These are phyloP conservation scores for Pleurotus citrinopileatus DNA, from an alignment of 768 basidiomycete species.

Conservation along the genomic window DNA sequence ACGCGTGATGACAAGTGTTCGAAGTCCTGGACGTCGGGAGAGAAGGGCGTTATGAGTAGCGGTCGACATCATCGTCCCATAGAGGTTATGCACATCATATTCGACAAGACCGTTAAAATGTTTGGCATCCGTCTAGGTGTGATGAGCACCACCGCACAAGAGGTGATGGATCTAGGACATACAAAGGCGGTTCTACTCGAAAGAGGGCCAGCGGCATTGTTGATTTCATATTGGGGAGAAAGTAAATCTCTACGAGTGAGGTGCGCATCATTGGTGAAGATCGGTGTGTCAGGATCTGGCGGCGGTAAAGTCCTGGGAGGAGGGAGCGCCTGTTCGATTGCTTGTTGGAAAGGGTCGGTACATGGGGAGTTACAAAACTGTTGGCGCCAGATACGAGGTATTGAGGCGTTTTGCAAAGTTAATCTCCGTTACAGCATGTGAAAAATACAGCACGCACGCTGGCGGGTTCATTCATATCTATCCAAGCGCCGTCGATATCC, in stretches of 20 bases:
- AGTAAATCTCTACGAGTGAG: constrained; percentile 31
- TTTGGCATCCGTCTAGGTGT: constrained; percentile 39
- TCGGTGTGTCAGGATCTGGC: constrained; percentile 51
- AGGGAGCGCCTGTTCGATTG: constrained; percentile 47
- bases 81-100: constrained; percentile 66
- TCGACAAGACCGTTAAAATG: constrained; percentile 58
- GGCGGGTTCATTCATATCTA: constrained; percentile 74
- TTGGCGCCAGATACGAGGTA: not conserved
- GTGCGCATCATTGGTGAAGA: constrained; percentile 34
- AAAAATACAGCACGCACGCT: constrained; percentile 38
- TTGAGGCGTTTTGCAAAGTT: not conserved
- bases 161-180: constrained; percentile 19
- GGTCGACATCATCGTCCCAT: constrained; percentile 70
- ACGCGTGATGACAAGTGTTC: constrained; percentile 67
- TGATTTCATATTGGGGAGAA: constrained; percentile 56
- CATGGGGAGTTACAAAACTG: constrained; percentile 68
- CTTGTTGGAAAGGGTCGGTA: constrained; percentile 56
- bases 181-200: constrained; percentile 56
- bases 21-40: constrained; percentile 55
- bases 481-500: constrained; percentile 73
- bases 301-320: constrained; percentile 47
- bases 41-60: constrained; percentile 61
- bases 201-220: constrained; percentile 52
- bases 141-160: not conserved
- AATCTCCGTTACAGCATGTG: not conserved